A percentile compares a stretch with the other conserved stretches of the same genome.
phyloP scores from a whole-genome alignment of 257 asterid genomes.

The Paraleonurus japonicus region DNA sequence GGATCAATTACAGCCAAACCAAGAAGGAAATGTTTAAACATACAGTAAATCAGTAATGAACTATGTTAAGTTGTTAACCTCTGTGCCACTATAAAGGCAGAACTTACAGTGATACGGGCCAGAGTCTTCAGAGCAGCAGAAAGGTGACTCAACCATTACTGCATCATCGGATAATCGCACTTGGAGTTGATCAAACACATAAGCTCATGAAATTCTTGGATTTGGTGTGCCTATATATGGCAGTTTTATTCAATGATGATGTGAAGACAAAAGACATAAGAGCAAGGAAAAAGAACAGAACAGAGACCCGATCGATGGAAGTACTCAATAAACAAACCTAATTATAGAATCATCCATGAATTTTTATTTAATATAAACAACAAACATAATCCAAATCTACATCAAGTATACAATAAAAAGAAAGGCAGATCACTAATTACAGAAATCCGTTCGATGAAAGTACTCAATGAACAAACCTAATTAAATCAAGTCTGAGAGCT shows the following conservation, averaged over 20 bases:
- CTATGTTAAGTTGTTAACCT: neutral
- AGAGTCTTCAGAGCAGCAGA: neutral
- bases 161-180: neutral
- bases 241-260: neutral
- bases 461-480: neutral
- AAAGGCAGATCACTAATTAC: conserved; percentile 10
- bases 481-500: conserved; percentile 46
- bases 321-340: too few relatives aligned
- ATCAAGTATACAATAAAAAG: conserved; percentile 7
- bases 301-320: neutral
- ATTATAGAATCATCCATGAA: too few relatives aligned
- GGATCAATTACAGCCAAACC: neutral
- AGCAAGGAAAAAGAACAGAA: neutral
- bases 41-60: neutral
- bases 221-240: neutral
- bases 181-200: neutral
- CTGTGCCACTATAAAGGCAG: neutral
- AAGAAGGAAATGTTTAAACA: neutral
- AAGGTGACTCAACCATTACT: neutral
- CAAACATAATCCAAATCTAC: conserved; percentile 1
- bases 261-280: neutral
- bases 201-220: neutral
- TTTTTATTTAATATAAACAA: conserved; percentile 1
- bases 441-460: conserved; percentile 12
- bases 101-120: neutral